Conservation (phyloP, 257 asterid species). For the Coffea eugenioides region DNA sequence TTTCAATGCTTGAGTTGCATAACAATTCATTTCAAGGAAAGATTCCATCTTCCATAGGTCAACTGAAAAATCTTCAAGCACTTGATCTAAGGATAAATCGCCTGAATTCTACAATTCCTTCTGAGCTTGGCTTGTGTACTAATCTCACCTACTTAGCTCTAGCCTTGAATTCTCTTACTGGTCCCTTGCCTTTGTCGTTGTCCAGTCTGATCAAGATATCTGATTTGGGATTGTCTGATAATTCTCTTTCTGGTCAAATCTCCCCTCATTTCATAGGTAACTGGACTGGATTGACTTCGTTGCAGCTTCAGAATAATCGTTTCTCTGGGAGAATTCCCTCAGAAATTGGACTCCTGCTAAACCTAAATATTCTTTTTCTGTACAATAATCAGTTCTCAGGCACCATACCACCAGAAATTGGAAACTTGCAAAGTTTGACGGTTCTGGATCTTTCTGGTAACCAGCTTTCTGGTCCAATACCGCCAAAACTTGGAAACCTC, state of each 20-base stretch:
- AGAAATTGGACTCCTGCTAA: slow-evolving; percentile 50
- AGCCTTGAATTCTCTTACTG: slow-evolving; percentile 41
- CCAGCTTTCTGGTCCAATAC: slow-evolving; percentile 61
- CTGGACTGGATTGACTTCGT: slow-evolving; percentile 58
- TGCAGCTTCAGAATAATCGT: slow-evolving; percentile 58
- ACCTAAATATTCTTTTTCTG: slow-evolving; percentile 39
- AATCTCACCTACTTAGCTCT: slow-evolving; percentile 33
- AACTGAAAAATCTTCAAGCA: slow-evolving; percentile 24
- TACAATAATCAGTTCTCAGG: slow-evolving; percentile 55
- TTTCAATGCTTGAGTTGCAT: slow-evolving; percentile 40
- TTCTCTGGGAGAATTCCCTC: slow-evolving; percentile 60
- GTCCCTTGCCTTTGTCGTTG: slow-evolving; percentile 62
- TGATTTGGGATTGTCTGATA: slow-evolving; percentile 60
- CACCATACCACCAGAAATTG: slow-evolving; percentile 53
- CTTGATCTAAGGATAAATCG: slow-evolving; percentile 25
- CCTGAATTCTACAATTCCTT: slow-evolving; percentile 38
- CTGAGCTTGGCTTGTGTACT: slow-evolving; percentile 38
- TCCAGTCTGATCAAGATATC: slow-evolving; percentile 52
- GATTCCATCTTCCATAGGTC: slow-evolving; percentile 37
- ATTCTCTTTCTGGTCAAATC: slow-evolving; percentile 57
- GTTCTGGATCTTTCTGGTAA: slow-evolving; percentile 47
- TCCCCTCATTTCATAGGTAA: slow-evolving; percentile 34
- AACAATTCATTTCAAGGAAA: slow-evolving; percentile 55
- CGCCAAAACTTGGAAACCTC: slow-evolving; percentile 52
- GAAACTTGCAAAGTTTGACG: slow-evolving; percentile 39